These are phyloP conservation scores for Lichtheimia ornata DNA, from an alignment of 371 early-diverging fungal genomes.

Conservation along the genomic window DNA sequence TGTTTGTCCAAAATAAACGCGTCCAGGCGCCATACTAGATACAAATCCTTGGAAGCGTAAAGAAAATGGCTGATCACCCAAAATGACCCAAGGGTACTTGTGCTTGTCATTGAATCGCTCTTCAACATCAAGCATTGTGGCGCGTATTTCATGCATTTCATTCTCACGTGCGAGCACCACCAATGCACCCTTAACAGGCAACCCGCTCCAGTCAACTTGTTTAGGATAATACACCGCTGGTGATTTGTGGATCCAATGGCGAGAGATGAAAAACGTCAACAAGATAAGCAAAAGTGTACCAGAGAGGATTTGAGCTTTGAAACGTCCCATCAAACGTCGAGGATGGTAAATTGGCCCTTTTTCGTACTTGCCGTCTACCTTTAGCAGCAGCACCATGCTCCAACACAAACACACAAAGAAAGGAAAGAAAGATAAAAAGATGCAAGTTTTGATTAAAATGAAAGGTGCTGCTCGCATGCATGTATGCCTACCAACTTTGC, in stretches of 20 bases:
- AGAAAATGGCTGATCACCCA: slow-evolving; percentile 30
- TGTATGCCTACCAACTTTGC: no score
- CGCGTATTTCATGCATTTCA: slow-evolving; percentile 22
- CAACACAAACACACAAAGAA: no score
- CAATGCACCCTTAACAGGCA: slow-evolving; percentile 28
- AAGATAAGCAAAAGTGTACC: no score
- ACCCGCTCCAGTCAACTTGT: neutral
- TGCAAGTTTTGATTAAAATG: no score
- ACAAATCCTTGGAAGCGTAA: slow-evolving; percentile 25
- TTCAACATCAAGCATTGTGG: slow-evolving; percentile 35
- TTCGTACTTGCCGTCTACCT: no score
- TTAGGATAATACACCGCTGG: neutral
- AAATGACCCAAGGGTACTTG: slow-evolving; percentile 42
- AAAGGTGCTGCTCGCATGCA: no score
- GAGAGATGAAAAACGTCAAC: neutral
- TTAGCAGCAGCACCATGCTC: no score
- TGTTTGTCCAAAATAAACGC: slow-evolving; percentile 34
- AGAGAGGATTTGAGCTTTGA: no score
- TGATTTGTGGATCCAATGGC: neutral
- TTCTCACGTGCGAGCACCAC: slow-evolving; percentile 27
- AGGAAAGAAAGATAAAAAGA: no score
- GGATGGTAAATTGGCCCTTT: no score
- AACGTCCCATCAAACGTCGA: no score
- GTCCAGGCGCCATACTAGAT: slow-evolving; percentile 7
- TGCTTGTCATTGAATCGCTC: slow-evolving; percentile 28